Conservation (phyloP, 805 yeast genomes). For the Yarrowia hollandica region DNA sequence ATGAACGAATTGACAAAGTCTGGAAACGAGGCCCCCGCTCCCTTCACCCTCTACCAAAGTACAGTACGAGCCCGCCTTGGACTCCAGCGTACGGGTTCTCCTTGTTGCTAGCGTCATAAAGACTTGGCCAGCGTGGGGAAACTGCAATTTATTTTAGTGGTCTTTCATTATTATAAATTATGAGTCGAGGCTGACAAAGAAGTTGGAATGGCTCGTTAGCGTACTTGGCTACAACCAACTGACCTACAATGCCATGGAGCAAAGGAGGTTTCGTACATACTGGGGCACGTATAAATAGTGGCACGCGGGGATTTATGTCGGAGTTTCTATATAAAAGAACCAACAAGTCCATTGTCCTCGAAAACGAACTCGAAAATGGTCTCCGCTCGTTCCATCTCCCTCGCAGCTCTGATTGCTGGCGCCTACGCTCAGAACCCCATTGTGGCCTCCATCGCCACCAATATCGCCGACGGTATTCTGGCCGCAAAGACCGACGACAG, state of each 20-base stretch:
- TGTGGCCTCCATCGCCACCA: slow-evolving; percentile 13
- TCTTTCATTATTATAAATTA: neutral
- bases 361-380: no score
- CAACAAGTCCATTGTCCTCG: no score
- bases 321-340: no score
- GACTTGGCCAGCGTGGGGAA: slow-evolving; percentile 16
- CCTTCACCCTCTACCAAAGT: no score
- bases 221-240: slow-evolving; percentile 3
- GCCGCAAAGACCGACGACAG: slow-evolving; percentile 15
- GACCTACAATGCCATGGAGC: neutral
- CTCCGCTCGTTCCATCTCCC: neutral
- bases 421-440: slow-evolving; percentile 19
- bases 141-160: neutral
- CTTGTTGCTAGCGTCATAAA: neutral
- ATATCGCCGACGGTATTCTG: neutral
- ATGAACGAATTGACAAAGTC: no score
- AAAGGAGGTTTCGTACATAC: no score
- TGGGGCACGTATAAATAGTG: neutral
- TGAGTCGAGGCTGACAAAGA: slow-evolving; percentile 13
- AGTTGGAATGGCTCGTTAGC: neutral
- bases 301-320: no score
- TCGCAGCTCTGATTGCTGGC: neutral
- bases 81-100: no score
- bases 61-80: no score
- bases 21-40: no score